Evolutionary conservation across 305 asterid species (phyloP), one percentile per base, ranked within the genome.

Genomic region (Solanum hybrid): DNA sequence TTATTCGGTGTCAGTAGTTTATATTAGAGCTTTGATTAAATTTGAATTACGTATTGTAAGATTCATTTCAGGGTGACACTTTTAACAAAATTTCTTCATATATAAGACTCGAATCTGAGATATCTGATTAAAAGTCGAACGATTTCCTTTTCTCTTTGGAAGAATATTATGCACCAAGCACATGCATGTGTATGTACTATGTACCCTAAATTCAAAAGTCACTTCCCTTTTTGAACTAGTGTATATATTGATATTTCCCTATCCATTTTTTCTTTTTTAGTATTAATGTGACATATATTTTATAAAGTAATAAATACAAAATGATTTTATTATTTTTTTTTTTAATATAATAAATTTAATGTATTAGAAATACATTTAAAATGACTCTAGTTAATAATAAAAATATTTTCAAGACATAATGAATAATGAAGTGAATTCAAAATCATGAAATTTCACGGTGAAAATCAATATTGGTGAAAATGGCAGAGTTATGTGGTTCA

Each of bases 61-160:
- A 3, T 56, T 0, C 5, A 56, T 56, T 56, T 20, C 0, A 56
- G 0, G 5, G 0, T 20, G 24, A 20, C 5, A 3, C 69, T 3
- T 56, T 7, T 20, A 17, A 20, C 0, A 56, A 0, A 56, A 20
- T 20, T 56, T 56, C 2, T 1, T 0, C 0, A 56, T 17, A 56
- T 17, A 17, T 0, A 20, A 17, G 0, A 1, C 11, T 56, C 2
- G 0, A 56, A 56, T 56, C 0, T 56, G 5, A 56, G 2, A 17
- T 0, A 17, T 56, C 0, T 56, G 1, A 7, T 56, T 56, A 17
- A 56, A 8, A 0, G 2, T 56, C 1, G 0, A 56, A 17, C 24
- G 3, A 56, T 86, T 32, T 86, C 20, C 3, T n/a, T 86, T 86
- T 64, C 32, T n/a, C 51, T 69, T n/a, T 36, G 46, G 51, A 35